Percentiles rank a stretch among this genome's conserved stretches.
Evolutionary conservation across 805 yeast species (phyloP).

Genomic region (Hanseniaspora mollemarum): DNA sequence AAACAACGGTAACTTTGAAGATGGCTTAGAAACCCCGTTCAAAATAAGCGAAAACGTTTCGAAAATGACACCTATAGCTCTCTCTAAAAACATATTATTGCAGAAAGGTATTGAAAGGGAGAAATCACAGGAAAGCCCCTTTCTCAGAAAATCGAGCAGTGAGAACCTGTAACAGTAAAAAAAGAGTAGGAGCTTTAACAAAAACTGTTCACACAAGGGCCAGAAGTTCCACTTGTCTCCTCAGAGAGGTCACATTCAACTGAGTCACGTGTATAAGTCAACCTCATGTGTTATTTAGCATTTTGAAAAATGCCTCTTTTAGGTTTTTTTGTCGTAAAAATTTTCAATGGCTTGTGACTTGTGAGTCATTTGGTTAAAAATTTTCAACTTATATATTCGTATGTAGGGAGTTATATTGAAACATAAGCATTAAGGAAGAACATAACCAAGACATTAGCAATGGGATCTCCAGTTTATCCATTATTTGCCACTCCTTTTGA

Average conservation of each 20-base stretch:
- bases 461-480: slow-evolving; percentile 15
- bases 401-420: too few relatives aligned
- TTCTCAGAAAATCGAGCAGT: neutral
- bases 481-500: slow-evolving; percentile 10
- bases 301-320: too few relatives aligned
- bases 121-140: too few relatives aligned
- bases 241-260: too few relatives aligned
- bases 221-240: too few relatives aligned
- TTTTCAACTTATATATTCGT: too few relatives aligned
- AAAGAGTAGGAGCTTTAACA: neutral
- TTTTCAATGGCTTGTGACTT: too few relatives aligned
- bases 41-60: neutral
- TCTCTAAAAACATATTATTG: neutral
- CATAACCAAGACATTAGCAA: neutral
- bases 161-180: neutral
- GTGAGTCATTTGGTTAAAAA: too few relatives aligned
- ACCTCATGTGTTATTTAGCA: too few relatives aligned
- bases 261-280: too few relatives aligned
- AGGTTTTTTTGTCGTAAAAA: too few relatives aligned
- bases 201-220: too few relatives aligned
- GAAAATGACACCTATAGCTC: neutral
- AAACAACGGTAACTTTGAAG: neutral
- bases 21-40: neutral
- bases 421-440: neutral
- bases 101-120: neutral